phyloP scores from a whole-genome alignment of 2,329 filamentous ascomycete genomes.

The Hymenoscyphus fraxineus region DNA sequence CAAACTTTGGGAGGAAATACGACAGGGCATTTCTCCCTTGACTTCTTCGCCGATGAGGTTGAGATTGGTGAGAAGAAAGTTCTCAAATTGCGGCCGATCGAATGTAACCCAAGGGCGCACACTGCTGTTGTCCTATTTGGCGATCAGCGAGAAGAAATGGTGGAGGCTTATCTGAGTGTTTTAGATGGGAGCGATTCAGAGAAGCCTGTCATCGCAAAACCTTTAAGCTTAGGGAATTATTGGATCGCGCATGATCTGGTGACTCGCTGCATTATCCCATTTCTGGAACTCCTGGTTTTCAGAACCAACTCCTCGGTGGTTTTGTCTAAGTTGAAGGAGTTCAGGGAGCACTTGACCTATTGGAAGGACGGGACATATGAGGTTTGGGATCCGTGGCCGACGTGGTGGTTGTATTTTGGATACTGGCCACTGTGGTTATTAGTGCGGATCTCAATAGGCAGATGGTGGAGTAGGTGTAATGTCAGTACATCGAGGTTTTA shows the following conservation, averaged over 20 bases:
- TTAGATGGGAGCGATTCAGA: background rate
- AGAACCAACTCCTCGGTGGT: background rate
- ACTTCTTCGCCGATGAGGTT: background rate
- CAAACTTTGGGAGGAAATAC: background rate
- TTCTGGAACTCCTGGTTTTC: background rate
- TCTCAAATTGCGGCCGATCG: background rate
- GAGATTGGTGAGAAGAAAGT: background rate
- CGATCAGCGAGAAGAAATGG: background rate
- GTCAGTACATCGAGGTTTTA: background rate
- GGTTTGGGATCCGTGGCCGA: background rate
- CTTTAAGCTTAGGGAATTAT: background rate
- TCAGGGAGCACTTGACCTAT: background rate
- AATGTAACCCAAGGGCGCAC: background rate
- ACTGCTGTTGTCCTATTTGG: background rate
- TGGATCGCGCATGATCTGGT: background rate
- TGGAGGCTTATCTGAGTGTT: background rate
- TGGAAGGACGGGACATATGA: constrained; percentile 1
- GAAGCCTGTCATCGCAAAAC: background rate
- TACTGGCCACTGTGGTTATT: background rate
- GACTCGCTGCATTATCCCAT: background rate
- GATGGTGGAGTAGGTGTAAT: background rate
- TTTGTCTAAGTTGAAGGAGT: background rate
- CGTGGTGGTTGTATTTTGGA: background rate
- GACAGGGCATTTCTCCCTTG: background rate
- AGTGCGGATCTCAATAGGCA: background rate